Evolutionary conservation across 2,329 filamentous ascomycete species (phyloP).

Genomic region (Claviceps lovelessii): DNA sequence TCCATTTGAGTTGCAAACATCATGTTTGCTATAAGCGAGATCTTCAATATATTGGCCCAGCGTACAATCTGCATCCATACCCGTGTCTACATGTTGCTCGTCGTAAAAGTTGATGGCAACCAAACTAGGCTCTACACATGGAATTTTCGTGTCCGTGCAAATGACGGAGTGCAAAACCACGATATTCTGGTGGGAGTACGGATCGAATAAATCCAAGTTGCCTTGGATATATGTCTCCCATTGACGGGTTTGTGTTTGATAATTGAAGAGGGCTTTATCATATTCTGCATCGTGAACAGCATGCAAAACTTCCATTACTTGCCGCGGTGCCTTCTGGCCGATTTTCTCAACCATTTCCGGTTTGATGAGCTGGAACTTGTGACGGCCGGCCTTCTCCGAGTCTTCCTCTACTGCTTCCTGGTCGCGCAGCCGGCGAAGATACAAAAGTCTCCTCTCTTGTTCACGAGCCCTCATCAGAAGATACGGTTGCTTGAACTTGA

Average conservation of each 20-base stretch:
- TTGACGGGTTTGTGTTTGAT: slow-evolving; percentile 83
- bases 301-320: slow-evolving; percentile 85
- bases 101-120: slow-evolving; percentile 88
- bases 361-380: slow-evolving; percentile 78
- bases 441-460: slow-evolving; percentile 70
- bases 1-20: slow-evolving; percentile 66
- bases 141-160: slow-evolving; percentile 84
- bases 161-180: slow-evolving; percentile 88
- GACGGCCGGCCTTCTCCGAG: slow-evolving; percentile 47
- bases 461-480: slow-evolving; percentile 83
- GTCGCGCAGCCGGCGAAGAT: slow-evolving; percentile 70
- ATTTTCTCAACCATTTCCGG: slow-evolving; percentile 90
- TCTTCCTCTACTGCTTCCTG: slow-evolving; percentile 50
- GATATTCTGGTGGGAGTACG: slow-evolving; percentile 91
- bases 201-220: slow-evolving; percentile 81
- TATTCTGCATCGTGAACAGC: slow-evolving; percentile 95
- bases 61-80: slow-evolving; percentile 75
- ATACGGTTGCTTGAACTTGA: slow-evolving; percentile 89
- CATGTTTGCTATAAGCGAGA: slow-evolving; percentile 60
- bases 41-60: slow-evolving; percentile 92
- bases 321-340: slow-evolving; percentile 63
- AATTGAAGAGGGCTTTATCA: slow-evolving; percentile 85
- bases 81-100: slow-evolving; percentile 61
- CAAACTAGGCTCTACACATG: slow-evolving; percentile 82
- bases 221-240: slow-evolving; percentile 93